phyloP scores from a whole-genome alignment of 75 land plant genomes.

The Azolla pinnata region DNA sequence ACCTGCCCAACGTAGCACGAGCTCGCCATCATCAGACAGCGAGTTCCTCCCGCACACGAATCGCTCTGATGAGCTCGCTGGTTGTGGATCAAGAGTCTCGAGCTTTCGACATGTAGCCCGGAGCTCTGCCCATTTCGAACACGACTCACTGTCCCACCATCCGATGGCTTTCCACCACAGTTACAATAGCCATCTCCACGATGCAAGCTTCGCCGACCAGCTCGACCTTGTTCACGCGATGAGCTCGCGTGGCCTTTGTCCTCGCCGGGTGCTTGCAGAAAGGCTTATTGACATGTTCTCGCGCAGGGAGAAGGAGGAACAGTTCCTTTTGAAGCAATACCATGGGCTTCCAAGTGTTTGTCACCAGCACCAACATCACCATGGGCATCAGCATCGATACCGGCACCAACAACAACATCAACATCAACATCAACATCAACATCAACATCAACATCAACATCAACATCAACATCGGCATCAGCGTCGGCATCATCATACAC shows the following conservation, averaged over 20 bases:
- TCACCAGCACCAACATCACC: background rate
- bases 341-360: background rate
- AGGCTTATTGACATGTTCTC: background rate
- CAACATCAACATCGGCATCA: background rate
- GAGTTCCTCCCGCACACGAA: too few species aligned
- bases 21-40: too few species aligned
- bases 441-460: background rate
- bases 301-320: background rate
- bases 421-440: background rate
- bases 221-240: too few species aligned
- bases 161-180: too few species aligned
- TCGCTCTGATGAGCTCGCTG: too few species aligned
- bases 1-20: too few species aligned
- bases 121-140: too few species aligned
- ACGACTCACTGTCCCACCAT: too few species aligned
- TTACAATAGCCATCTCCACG: too few species aligned
- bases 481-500: background rate
- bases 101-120: too few species aligned
- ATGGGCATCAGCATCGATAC: background rate
- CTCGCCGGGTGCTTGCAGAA: background rate
- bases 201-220: too few species aligned
- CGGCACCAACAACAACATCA: background rate
- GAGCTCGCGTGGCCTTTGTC: background rate
- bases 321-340: background rate
- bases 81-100: too few species aligned